These are phyloP conservation scores for Podaxis pistillaris DNA, from an alignment of 768 basidiomycete species.

Conservation along the genomic window DNA sequence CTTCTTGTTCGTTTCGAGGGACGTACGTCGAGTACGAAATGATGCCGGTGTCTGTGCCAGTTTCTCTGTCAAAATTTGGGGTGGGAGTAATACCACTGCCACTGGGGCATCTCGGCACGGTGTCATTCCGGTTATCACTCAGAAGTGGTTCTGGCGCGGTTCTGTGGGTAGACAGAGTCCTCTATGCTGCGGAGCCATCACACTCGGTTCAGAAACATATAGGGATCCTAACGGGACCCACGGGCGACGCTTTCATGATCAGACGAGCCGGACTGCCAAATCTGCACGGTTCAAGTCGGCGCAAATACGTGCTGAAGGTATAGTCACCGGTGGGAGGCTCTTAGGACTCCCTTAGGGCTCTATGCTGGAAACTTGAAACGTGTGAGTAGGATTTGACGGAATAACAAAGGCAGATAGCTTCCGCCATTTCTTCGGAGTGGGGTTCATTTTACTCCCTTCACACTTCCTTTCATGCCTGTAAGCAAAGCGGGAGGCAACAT, in stretches of 20 bases:
- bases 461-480: too few relatives aligned
- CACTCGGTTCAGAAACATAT: not conserved
- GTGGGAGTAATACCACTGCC: not conserved
- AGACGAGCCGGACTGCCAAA: not conserved
- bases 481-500: too few relatives aligned
- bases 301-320: not conserved
- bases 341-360: too few relatives aligned
- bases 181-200: not conserved
- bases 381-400: too few relatives aligned
- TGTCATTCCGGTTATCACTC: not conserved
- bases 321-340: not conserved
- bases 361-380: too few relatives aligned
- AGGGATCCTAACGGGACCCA: not conserved
- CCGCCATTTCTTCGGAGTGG: too few relatives aligned
- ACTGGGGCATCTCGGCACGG: not conserved
- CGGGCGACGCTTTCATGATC: not conserved
- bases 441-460: too few relatives aligned
- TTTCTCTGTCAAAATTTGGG: not conserved
- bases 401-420: too few relatives aligned
- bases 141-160: not conserved
- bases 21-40: not conserved
- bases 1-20: not conserved
- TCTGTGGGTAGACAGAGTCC: not conserved
- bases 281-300: not conserved
- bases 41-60: not conserved